Evolutionary conservation across 345 rosid genomes (phyloP), one percentile per base, ranked within the genome.

Genomic region (Isatis tinctoria): DNA sequence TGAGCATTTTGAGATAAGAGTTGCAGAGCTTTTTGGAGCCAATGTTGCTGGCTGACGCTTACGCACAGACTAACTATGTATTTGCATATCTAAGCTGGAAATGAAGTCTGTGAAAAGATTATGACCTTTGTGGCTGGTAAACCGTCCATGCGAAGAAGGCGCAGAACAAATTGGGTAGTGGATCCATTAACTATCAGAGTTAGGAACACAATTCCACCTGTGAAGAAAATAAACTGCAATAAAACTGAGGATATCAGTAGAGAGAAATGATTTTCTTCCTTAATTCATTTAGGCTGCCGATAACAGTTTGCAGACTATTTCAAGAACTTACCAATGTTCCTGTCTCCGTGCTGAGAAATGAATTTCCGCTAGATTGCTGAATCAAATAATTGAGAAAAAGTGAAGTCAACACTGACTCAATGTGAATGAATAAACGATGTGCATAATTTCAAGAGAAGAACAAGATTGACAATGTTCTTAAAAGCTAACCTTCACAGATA

Each of bases 171-270:
- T 60, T 92, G 97, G 6, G 97, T 88, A 65, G 96, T 90, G 70
- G 99, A 90, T 68, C 99, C 99, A 81, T 95, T 95, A 64, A 95
- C 61, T 60, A 86, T 82, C 24, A 94, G 90, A 1, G 98, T 94
- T 78, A 94, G 82, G 83, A 94, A 88, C 65, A 94, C 99, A 60
- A 94, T 92, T 75, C 99, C 97, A 41, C 97, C 97, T 33, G 97
- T 94, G 88, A 90, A 87, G 87, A 92, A 94, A 60, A 90, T 84
- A 79, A 92, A 95, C 99, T 95, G 87, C 66, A 69, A 70, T 70
- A 39, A 10, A 62, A 56, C 17, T 48, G 43, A 76, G 44, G 41
- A 40, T 53, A 30, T 70, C n/a, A 65, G 39, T 60, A 76, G 14
- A 51, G 3, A 0, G 58, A 33, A 32, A 57, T 35, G 5, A 68